phyloP scores from a whole-genome alignment of 2,329 filamentous ascomycete genomes.

The Bipolaris oryzae region DNA sequence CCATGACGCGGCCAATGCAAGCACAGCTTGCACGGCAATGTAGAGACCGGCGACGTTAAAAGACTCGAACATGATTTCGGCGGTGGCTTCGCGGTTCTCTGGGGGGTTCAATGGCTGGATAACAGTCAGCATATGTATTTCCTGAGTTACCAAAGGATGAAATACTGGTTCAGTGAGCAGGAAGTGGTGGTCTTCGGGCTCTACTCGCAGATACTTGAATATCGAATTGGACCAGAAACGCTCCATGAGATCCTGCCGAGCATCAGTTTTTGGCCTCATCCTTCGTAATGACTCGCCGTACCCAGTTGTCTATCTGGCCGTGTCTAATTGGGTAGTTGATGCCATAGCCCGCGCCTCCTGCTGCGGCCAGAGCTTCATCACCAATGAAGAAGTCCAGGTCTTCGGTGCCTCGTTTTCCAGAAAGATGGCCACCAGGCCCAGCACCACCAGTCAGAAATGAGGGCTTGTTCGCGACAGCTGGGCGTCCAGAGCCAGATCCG shows the following conservation, averaged over 20 bases:
- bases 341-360: slow-evolving; percentile 87
- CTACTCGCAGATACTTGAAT: slow-evolving; percentile 98
- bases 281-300: slow-evolving; percentile 50
- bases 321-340: slow-evolving; percentile 97
- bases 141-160: neutral
- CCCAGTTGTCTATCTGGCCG: slow-evolving; percentile 99
- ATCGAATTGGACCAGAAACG: slow-evolving; percentile 99
- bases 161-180: slow-evolving; percentile 93
- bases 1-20: slow-evolving; percentile 96
- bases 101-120: slow-evolving; percentile 89
- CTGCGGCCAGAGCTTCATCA: slow-evolving; percentile 87
- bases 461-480: slow-evolving; percentile 90
- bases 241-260: slow-evolving; percentile 89
- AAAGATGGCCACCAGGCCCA: slow-evolving; percentile 80
- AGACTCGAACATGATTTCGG: slow-evolving; percentile 99
- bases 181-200: slow-evolving; percentile 98
- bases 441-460: slow-evolving; percentile 92
- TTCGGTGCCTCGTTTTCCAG: slow-evolving; percentile 92
- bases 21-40: slow-evolving; percentile 96
- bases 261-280: slow-evolving; percentile 18
- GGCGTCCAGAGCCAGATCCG: slow-evolving; percentile 83
- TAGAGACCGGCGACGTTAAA: slow-evolving; percentile 99
- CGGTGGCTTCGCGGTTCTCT: slow-evolving; percentile 98
- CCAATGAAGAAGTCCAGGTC: slow-evolving; percentile 99
- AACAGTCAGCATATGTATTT: slow-evolving; percentile 16